A percentile compares a stretch with the other conserved stretches of the same genome.
These are phyloP conservation scores for Oldenlandia corymbosa DNA, from an alignment of 257 asterid species.

Conservation along the genomic window DNA sequence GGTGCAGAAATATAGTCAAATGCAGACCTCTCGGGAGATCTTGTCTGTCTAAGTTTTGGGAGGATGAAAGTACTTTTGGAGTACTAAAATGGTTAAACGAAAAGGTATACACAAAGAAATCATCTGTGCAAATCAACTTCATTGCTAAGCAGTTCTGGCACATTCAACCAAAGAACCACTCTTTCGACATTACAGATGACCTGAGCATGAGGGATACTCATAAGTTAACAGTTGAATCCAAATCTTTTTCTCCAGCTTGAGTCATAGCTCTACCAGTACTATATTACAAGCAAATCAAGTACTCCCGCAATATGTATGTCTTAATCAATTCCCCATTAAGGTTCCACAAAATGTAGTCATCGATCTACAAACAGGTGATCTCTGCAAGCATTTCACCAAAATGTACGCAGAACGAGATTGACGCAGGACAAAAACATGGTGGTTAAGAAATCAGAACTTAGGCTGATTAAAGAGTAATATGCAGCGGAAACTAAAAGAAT, in stretches of 20 bases:
- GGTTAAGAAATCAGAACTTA: no score
- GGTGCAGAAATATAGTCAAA: neutral
- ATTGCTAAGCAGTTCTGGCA: neutral
- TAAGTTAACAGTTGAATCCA: neutral
- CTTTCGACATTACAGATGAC: neutral
- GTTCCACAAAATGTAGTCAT: neutral
- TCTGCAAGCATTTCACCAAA: no score
- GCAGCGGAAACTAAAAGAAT: neutral
- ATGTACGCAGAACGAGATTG: no score
- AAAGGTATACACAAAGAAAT: neutral
- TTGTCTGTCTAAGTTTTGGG: neutral
- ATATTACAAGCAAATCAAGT: neutral
- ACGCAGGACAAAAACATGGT: no score
- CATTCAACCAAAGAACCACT: neutral
- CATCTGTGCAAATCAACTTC: neutral
- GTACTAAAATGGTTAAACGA: neutral
- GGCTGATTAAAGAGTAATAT: no score
- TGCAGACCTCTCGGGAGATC: no score
- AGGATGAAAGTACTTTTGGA: neutral
- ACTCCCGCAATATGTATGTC: neutral
- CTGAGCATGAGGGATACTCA: neutral
- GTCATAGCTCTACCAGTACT: neutral
- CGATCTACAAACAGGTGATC: neutral
- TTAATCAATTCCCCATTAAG: neutral
- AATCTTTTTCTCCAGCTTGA: slow-evolving; percentile 1